A percentile compares a stretch with the other conserved stretches of the same genome.
Conservation (phyloP, 1,284 basidiomycete species). For the Apiotrichum montevideense region DNA sequence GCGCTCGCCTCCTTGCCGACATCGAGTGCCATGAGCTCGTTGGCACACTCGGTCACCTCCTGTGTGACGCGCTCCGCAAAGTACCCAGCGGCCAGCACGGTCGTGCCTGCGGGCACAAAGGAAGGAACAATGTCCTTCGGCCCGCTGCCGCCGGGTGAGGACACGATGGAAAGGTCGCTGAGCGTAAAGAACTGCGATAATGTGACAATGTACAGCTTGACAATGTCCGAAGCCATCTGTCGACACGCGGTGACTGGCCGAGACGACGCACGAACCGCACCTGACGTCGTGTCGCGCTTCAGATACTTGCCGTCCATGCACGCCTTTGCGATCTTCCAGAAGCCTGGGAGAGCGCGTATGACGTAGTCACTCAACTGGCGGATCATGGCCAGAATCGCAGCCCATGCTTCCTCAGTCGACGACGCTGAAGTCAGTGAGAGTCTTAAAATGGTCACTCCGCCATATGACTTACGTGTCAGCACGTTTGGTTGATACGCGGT, state of each 20-base stretch:
- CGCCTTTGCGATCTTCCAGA: conserved; percentile 85
- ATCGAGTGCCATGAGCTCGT: conserved; percentile 73
- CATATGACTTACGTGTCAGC: conserved; percentile 54
- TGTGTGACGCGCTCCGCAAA: conserved; percentile 71
- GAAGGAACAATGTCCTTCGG: conserved; percentile 47
- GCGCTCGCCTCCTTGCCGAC: conserved; percentile 67
- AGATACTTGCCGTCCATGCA: conserved; percentile 89
- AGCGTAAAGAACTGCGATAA: conserved; percentile 86
- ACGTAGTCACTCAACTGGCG: conserved; percentile 52
- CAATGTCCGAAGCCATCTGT: conserved; percentile 83
- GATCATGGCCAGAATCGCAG: conserved; percentile 62
- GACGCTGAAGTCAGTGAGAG: conserved; percentile 20
- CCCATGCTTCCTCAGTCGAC: conserved; percentile 63
- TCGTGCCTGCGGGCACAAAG: conserved; percentile 68
- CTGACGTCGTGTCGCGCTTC: conserved; percentile 49
- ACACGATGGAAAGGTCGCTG: conserved; percentile 62
- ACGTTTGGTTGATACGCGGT: conserved; percentile 26
- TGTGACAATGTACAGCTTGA: conserved; percentile 78
- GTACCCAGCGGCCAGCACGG: conserved; percentile 74
- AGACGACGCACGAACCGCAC: conserved; percentile 18
- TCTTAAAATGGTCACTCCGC: too few relatives aligned
- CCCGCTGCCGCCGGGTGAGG: conserved; percentile 40
- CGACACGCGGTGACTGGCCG: conserved; percentile 77
- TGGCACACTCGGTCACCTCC: conserved; percentile 79
- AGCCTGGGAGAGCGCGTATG: conserved; percentile 66